phyloP scores from a whole-genome alignment of 2,329 filamentous ascomycete species.

The Graphiopsis chlorocephala region DNA sequence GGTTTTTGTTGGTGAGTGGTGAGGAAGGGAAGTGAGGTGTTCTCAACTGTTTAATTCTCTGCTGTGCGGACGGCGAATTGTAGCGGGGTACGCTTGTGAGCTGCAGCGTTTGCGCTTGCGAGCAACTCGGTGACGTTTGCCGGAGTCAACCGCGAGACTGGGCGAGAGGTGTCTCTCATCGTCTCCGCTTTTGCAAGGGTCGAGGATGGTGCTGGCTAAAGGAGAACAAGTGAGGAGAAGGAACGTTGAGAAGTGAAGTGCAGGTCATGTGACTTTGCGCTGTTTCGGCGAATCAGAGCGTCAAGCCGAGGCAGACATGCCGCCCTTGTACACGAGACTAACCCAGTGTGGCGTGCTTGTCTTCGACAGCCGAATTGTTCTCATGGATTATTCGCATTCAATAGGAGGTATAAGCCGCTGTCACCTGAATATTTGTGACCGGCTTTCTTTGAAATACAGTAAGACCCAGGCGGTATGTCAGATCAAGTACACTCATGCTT shows the following conservation, averaged over 20 bases:
- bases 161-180: neutral
- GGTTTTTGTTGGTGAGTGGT: neutral
- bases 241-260: neutral
- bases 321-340: neutral
- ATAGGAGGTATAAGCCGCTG: neutral
- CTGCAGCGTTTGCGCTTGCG: conserved; percentile 8
- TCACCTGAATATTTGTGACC: neutral
- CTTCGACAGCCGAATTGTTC: neutral
- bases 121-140: neutral
- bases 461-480: neutral
- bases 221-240: neutral
- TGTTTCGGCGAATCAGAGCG: neutral
- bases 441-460: neutral
- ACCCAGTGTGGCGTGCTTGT: neutral
- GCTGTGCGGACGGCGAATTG: conserved; percentile 7
- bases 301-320: rapidly evolving
- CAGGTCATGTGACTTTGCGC: neutral
- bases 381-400: neutral
- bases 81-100: conserved; percentile 5
- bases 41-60: conserved; percentile 9
- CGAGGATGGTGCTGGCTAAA: neutral
- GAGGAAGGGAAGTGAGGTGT: conserved; percentile 1
- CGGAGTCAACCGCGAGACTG: conserved; percentile 1
- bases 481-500: neutral
- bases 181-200: neutral